Conservation (phyloP, 1,284 basidiomycete genomes). For the Vanrija sp. region DNA sequence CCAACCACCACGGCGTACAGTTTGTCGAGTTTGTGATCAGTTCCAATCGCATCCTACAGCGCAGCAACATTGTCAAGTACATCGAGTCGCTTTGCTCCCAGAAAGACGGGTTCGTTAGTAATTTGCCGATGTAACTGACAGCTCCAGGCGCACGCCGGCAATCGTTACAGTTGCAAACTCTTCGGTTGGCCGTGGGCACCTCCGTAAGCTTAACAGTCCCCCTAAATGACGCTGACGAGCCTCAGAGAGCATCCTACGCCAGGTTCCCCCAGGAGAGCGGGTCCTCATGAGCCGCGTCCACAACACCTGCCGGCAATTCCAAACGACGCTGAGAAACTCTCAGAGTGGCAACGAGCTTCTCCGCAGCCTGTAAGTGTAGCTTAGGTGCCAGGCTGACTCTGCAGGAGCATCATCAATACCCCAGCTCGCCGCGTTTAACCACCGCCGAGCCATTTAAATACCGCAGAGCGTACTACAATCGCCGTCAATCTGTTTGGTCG, state of each 20-base stretch:
- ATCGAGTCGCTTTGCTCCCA: slow-evolving; percentile 35
- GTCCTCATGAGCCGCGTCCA: slow-evolving; percentile 25
- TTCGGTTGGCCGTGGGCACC: slow-evolving; percentile 41
- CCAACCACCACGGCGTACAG: slow-evolving; percentile 43
- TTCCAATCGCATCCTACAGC: slow-evolving; percentile 21
- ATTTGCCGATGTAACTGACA: not conserved
- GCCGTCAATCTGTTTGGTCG: too few relatives aligned
- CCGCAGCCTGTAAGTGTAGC: slow-evolving; percentile 14
- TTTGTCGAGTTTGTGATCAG: slow-evolving; percentile 39
- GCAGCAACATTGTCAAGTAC: slow-evolving; percentile 32
- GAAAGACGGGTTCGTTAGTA: slow-evolving; percentile 31
- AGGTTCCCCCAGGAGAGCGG: slow-evolving; percentile 32
- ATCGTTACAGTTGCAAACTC: slow-evolving; percentile 42
- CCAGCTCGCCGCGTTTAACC: slow-evolving; percentile 10
- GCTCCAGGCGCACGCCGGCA: slow-evolving; percentile 32
- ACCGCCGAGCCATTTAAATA: too few relatives aligned
- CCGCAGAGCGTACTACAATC: too few relatives aligned
- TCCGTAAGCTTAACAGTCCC: slow-evolving; percentile 23
- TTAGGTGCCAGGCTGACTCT: not conserved
- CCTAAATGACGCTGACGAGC: not conserved
- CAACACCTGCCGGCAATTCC: slow-evolving; percentile 36
- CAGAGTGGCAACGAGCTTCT: slow-evolving; percentile 42
- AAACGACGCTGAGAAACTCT: slow-evolving; percentile 42
- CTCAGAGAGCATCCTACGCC: slow-evolving; percentile 1
- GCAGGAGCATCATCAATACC: slow-evolving; percentile 19